These are phyloP conservation scores for Rhizopus arrhizus DNA, from an alignment of 371 early-diverging fungal species.

Conservation along the genomic window DNA sequence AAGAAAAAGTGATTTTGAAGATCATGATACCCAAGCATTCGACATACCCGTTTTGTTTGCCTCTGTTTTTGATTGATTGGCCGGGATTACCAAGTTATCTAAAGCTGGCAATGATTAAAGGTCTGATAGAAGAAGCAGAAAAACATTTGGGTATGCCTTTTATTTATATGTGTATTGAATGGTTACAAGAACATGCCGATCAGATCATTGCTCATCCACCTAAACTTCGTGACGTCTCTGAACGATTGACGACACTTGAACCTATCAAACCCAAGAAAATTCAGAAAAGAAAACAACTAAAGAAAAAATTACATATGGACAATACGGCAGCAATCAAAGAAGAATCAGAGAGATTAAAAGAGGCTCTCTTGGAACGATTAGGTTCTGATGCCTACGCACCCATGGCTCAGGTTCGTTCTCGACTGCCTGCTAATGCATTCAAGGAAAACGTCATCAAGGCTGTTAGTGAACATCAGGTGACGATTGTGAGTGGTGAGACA, in stretches of 20 bases:
- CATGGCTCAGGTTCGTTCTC: constrained; percentile 53
- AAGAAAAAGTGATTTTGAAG: constrained; percentile 26
- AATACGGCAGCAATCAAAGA: constrained; percentile 9
- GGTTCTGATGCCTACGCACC: constrained; percentile 49
- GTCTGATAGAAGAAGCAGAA: constrained; percentile 57
- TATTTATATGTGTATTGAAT: constrained; percentile 67
- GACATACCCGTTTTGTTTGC: constrained; percentile 68
- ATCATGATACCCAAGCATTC: constrained; percentile 53
- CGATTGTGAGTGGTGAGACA: constrained; percentile 77
- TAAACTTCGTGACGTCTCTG: constrained; percentile 56
- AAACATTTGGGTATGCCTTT: constrained; percentile 67
- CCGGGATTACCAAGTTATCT: constrained; percentile 72
- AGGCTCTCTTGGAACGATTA: constrained; percentile 31
- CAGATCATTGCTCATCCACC: constrained; percentile 64
- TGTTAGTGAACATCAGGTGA: constrained; percentile 54
- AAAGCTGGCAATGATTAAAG: constrained; percentile 65
- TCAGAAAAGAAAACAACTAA: neutral
- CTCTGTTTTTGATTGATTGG: constrained; percentile 65
- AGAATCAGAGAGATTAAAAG: constrained; percentile 27
- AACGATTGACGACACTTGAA: constrained; percentile 36
- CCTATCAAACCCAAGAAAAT: constrained; percentile 2
- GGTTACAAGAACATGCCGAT: constrained; percentile 67
- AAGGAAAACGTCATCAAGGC: constrained; percentile 59
- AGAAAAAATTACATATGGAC: neutral
- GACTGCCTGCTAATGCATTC: constrained; percentile 70